phyloP scores from a whole-genome alignment of 1,284 basidiomycete species.

The Austroboletus niveus region DNA sequence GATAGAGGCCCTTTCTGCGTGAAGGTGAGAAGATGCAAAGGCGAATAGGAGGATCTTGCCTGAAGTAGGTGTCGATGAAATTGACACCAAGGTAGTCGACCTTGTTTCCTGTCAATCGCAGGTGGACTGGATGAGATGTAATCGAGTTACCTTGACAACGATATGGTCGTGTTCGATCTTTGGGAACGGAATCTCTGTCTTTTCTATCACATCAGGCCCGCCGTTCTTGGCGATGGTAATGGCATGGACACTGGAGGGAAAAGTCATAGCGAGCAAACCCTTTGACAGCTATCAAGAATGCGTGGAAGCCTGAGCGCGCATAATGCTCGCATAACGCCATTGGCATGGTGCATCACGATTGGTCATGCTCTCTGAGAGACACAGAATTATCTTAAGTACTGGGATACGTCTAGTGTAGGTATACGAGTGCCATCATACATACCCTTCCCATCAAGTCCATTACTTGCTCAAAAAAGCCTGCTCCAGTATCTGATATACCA shows the following conservation, averaged over 20 bases:
- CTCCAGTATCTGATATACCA: conserved; percentile 65
- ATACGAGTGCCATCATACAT: not conserved
- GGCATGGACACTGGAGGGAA: conserved; percentile 55
- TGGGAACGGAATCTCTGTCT: conserved; percentile 60
- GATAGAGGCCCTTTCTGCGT: conserved; percentile 58
- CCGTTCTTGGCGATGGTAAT: conserved; percentile 65
- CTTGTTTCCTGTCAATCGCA: conserved; percentile 34
- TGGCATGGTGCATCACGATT: not conserved
- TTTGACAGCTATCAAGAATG: too few species aligned
- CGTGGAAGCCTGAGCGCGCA: not conserved
- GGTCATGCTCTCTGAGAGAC: not conserved
- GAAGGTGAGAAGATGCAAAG: not conserved
- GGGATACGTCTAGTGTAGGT: too few species aligned
- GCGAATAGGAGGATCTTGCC: conserved; percentile 36
- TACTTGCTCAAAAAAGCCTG: conserved; percentile 33
- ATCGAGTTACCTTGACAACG: conserved; percentile 66
- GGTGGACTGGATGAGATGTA: not conserved
- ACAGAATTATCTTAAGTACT: too few species aligned
- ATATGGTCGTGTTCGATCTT: conserved; percentile 63
- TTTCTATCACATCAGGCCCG: conserved; percentile 77
- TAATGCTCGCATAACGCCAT: not conserved
- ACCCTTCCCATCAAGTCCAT: not conserved
- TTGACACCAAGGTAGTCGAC: conserved; percentile 78
- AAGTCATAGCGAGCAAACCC: conserved; percentile 24
- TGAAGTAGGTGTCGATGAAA: conserved; percentile 83